Evolutionary conservation across 129 eudicot genomes (phyloP).

Genomic region (Glebionis coronaria): DNA sequence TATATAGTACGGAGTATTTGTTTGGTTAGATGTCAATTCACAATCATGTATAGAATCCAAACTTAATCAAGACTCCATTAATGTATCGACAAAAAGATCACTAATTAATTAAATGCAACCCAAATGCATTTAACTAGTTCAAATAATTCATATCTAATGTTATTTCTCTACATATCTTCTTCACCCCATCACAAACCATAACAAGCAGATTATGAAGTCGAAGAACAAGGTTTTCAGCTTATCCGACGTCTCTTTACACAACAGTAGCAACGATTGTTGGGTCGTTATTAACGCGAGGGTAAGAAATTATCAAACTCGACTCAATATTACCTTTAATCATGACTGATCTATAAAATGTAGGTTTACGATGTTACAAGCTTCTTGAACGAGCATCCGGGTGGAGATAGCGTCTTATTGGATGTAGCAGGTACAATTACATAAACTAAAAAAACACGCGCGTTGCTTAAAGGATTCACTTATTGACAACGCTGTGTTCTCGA

Average conservation of each 20-base stretch:
- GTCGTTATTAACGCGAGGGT: constrained; percentile 59
- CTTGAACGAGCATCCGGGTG: constrained; percentile 74
- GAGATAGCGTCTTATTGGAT: constrained; percentile 51
- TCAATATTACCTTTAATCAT: not conserved
- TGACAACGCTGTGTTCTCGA: no score
- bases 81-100: constrained; percentile 21
- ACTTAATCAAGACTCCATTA: constrained; percentile 21
- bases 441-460: not conserved
- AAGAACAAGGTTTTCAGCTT: constrained; percentile 30
- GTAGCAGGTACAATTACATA: constrained; percentile 40
- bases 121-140: not conserved
- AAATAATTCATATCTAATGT: not conserved
- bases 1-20: not conserved
- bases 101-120: constrained; percentile 2
- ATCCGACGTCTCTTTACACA: constrained; percentile 45
- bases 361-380: constrained; percentile 62
- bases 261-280: constrained; percentile 52
- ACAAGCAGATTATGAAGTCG: constrained; percentile 16
- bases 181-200: not conserved
- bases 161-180: constrained; percentile 2
- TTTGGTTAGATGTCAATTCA: constrained; percentile 16
- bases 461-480: not conserved
- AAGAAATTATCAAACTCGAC: not conserved
- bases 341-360: constrained; percentile 22
- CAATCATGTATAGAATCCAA: constrained; percentile 18